phyloP scores from a whole-genome alignment of 768 basidiomycete genomes.

The Kwoniella pini region DNA sequence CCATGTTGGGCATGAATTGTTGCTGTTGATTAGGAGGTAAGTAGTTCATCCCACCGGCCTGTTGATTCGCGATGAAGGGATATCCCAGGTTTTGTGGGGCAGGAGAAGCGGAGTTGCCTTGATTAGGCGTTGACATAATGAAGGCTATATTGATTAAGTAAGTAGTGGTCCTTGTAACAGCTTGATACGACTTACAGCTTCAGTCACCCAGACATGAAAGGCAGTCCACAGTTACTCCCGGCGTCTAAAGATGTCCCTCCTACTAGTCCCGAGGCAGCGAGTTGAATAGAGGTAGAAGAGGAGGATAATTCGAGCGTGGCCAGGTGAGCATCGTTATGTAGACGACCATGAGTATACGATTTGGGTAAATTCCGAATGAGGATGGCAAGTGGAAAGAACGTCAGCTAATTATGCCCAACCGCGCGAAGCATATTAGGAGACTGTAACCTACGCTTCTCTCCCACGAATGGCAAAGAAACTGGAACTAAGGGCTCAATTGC shows the following conservation, averaged over 20 bases:
- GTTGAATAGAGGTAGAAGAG: too few species aligned
- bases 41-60: constrained; percentile 15
- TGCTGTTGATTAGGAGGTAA: constrained; percentile 20
- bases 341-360: too few species aligned
- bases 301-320: too few species aligned
- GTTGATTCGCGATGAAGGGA: constrained; percentile 9
- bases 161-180: neutral
- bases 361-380: too few species aligned
- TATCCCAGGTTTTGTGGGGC: constrained; percentile 8
- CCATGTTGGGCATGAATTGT: constrained; percentile 19
- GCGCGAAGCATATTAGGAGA: too few species aligned
- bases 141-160: neutral
- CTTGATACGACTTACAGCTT: neutral
- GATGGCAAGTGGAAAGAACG: too few species aligned
- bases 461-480: too few species aligned
- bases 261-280: too few species aligned
- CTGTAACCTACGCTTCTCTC: too few species aligned
- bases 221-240: neutral
- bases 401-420: too few species aligned
- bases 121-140: constrained; percentile 14
- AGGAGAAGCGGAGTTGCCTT: constrained; percentile 15
- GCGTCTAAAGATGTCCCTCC: neutral
- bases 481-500: too few species aligned
- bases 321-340: too few species aligned
- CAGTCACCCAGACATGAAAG: constrained; percentile 1